Evolutionary conservation across 2,329 filamentous ascomycete species (phyloP).

Genomic region (Fusarium verticillioides): DNA sequence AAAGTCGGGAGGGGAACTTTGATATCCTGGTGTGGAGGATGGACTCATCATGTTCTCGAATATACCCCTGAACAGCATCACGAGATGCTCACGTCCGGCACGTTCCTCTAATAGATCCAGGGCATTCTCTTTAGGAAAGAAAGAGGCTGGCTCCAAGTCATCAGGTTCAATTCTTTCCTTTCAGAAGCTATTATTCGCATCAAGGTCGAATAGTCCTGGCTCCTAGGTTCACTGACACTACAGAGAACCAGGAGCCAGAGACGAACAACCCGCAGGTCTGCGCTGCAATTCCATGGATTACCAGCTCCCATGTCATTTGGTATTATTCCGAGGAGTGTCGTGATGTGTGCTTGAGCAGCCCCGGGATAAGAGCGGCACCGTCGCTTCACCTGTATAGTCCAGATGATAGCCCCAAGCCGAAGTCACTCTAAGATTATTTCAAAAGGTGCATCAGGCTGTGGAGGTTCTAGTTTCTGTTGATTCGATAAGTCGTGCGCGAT

Average conservation of each 20-base stretch:
- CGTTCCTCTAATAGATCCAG: background rate
- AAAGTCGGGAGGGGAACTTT: too few relatives aligned
- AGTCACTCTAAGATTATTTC: background rate
- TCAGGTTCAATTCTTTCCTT: background rate
- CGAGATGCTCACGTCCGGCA: background rate
- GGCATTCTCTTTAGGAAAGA: background rate
- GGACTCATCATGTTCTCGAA: too few relatives aligned
- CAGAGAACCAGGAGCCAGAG: conserved; percentile 18
- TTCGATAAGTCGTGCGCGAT: background rate
- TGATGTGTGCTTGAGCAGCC: conserved; percentile 5
- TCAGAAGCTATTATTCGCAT: background rate
- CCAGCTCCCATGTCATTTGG: background rate
- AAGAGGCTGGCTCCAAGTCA: background rate
- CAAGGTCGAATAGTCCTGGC: background rate
- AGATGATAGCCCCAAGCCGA: conserved; percentile 15
- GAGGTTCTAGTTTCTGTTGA: background rate
- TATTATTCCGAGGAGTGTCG: background rate
- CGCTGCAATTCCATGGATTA: background rate
- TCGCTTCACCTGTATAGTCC: conserved; percentile 11
- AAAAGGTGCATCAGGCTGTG: background rate
- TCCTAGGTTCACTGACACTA: background rate
- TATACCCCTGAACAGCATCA: background rate
- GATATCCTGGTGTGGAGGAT: background rate
- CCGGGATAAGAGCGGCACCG: conserved; percentile 11
- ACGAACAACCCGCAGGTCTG: background rate